These are phyloP conservation scores for Talaromyces sp. DNA, from an alignment of 2,329 filamentous ascomycete genomes.

Conservation along the genomic window DNA sequence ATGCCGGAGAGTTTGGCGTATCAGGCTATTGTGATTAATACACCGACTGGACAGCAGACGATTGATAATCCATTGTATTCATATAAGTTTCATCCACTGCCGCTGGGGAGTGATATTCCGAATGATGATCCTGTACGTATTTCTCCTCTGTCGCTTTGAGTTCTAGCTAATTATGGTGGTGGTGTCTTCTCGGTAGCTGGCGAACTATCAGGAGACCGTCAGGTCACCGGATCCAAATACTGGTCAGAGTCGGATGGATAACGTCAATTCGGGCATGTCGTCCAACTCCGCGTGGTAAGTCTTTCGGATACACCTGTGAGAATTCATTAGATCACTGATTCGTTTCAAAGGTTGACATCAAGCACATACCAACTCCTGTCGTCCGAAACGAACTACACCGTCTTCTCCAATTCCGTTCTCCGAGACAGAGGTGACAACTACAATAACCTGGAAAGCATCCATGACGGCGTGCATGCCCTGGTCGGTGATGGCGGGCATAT, in stretches of 20 bases:
- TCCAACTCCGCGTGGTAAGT: conserved; percentile 22
- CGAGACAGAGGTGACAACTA: conserved; percentile 16
- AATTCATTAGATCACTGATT: background rate
- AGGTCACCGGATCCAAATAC: conserved; percentile 17
- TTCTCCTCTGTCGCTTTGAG: too few relatives aligned
- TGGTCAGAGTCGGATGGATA: conserved; percentile 16
- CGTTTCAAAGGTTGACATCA: conserved; percentile 16
- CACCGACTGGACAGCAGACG: conserved; percentile 33
- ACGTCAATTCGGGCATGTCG: conserved; percentile 17
- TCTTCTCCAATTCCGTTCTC: conserved; percentile 21
- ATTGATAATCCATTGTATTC: conserved; percentile 45
- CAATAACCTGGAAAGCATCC: conserved; percentile 41
- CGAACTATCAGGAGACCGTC: conserved; percentile 16
- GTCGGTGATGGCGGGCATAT: conserved; percentile 61
- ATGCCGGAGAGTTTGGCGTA: conserved; percentile 35
- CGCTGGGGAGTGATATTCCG: conserved; percentile 14
- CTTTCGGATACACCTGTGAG: too few relatives aligned
- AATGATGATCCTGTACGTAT: conserved; percentile 12
- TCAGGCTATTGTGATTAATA: conserved; percentile 40
- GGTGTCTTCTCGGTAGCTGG: too few relatives aligned
- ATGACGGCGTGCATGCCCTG: conserved; percentile 48
- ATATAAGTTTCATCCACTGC: conserved; percentile 33
- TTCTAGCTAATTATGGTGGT: too few relatives aligned
- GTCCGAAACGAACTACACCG: conserved; percentile 23
- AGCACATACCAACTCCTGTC: conserved; percentile 27